phyloP scores from a whole-genome alignment of 192 early-diverging fungal species.

The Obelidium mucronatum region DNA sequence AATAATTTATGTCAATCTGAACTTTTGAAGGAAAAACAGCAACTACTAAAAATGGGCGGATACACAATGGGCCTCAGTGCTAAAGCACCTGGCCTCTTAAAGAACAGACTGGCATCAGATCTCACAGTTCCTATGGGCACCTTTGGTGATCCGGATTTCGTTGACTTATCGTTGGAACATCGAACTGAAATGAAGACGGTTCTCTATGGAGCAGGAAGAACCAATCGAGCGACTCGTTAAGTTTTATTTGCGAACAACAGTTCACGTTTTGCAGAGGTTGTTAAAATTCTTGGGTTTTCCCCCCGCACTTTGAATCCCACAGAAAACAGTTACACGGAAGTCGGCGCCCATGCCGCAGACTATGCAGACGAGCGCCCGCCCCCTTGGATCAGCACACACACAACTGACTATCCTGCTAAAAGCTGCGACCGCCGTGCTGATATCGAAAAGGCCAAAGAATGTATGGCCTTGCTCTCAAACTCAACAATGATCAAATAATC shows the following conservation, averaged over 20 bases:
- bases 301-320: neutral
- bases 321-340: conserved; percentile 1
- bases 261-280: neutral
- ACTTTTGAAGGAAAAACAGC: too few species aligned
- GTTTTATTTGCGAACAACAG: neutral
- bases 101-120: conserved; percentile 10
- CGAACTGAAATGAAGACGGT: conserved; percentile 8
- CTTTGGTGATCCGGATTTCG: conserved; percentile 3
- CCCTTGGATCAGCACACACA: conserved; percentile 7
- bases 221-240: neutral
- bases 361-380: conserved; percentile 28
- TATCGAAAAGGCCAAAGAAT: conserved; percentile 9
- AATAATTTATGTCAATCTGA: neutral
- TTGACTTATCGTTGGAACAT: neutral
- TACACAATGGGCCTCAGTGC: conserved; percentile 30
- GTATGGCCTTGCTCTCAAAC: neutral
- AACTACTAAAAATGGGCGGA: conserved; percentile 29
- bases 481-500: too few species aligned
- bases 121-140: neutral
- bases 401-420: conserved; percentile 21
- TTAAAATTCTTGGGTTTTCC: neutral
- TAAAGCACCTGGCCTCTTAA: conserved; percentile 22
- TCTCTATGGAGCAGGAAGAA: conserved; percentile 4
- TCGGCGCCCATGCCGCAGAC: conserved; percentile 8
- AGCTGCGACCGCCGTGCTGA: neutral